Evolutionary conservation across 106 monocot species (phyloP), one percentile per base, ranked within the genome.

Genomic region (Allium cepa): DNA sequence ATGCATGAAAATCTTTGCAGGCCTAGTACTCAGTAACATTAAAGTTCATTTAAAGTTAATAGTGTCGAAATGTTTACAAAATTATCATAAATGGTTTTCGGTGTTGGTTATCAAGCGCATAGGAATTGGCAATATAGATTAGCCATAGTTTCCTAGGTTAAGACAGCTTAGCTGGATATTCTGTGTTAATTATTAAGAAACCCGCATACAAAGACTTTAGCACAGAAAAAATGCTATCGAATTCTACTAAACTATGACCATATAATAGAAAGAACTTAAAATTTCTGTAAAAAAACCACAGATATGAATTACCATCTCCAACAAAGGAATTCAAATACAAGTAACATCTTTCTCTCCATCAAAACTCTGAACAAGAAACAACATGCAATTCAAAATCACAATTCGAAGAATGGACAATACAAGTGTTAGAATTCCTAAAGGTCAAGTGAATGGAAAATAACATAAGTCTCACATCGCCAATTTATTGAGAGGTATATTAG

Each of bases 1-100:
- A 92, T 64, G 85, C 88, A 71, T 81, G 87, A 26, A 88, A 92
- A 59, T 92, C 92, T 57, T 88, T 92, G 71, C 92, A 92, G 10
- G 85, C 92, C 92, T 83, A 68, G 50, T 48, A 8, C 7, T 55
- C 11, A 55, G 15, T 55, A 55, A 55, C 11, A 55, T 12, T 4
- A 55, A 55, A 55, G 53, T 12, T 55, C 13, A 55, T 55, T 15
- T 55, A 10, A 4, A 53, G 3, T 6, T 8, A 59, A 8, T 16
- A 17, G 59, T 8, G 0, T 59, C 0, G 9, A 3, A 17, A 59
- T 13, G 2, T 15, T 8, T 18, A 7, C 9, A 59, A 4, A 13
- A 15, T 59, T 59, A 18, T 15, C 18, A 17, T 59, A 18, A 1
- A 59, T 9, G 7, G 9, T 9, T 15, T 18, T 59, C 22, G 7